These are phyloP conservation scores for Pseudocercospora eumusae DNA, from an alignment of 2,329 filamentous ascomycete species.

Conservation along the genomic window DNA sequence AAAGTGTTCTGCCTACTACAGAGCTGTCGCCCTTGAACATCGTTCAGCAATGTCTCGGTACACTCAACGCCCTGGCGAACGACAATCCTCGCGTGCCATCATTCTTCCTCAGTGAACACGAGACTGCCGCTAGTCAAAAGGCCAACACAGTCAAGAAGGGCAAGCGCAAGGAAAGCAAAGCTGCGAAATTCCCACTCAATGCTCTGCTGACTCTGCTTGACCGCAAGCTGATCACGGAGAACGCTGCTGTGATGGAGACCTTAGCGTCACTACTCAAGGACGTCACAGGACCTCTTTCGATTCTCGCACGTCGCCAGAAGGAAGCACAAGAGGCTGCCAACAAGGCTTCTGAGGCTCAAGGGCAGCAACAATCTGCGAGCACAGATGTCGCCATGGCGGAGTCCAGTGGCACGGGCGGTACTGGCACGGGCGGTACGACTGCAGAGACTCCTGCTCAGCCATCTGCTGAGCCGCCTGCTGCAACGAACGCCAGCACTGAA, in stretches of 20 bases:
- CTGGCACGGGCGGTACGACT: conserved; percentile 14
- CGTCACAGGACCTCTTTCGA: conserved; percentile 82
- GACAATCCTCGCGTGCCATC: conserved; percentile 85
- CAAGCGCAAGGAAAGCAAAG: conserved; percentile 81
- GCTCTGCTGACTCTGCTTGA: conserved; percentile 84
- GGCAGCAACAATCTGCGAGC: conserved; percentile 31
- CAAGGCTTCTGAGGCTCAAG: conserved; percentile 34
- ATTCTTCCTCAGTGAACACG: conserved; percentile 93
- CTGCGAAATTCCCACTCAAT: conserved; percentile 87
- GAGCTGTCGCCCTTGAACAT: conserved; percentile 94
- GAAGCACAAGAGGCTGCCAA: conserved; percentile 60
- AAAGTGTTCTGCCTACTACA: conserved; percentile 53
- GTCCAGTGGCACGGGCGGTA: conserved; percentile 21
- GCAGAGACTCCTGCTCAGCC: conserved; percentile 28
- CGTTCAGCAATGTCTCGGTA: conserved; percentile 88
- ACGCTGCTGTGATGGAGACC: conserved; percentile 93
- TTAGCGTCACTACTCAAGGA: conserved; percentile 83
- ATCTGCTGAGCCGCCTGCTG: conserved; percentile 17
- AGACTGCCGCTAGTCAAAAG: conserved; percentile 62
- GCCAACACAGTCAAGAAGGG: conserved; percentile 76
- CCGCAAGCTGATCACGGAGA: conserved; percentile 94
- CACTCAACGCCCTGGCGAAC: conserved; percentile 78
- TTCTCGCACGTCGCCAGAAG: conserved; percentile 79
- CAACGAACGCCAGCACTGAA: conserved; percentile 24
- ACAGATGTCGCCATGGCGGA: conserved; percentile 34